These are phyloP conservation scores for Saccharomyces hybrid DNA, from an alignment of 1,139 yeast species.

Conservation along the genomic window DNA sequence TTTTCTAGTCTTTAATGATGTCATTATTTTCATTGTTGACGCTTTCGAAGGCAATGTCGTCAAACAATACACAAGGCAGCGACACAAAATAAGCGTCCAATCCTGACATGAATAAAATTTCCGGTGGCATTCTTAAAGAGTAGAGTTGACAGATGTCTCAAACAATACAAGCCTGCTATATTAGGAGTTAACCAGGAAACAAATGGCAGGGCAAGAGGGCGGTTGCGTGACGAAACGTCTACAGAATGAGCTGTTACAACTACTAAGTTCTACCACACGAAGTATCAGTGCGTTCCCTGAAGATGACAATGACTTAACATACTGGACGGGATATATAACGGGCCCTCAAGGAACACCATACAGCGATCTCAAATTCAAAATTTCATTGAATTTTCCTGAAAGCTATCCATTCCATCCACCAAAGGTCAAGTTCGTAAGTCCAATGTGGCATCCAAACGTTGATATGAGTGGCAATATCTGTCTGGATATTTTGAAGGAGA, in stretches of 20 bases:
- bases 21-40: too few species aligned
- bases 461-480: slow-evolving; percentile 52
- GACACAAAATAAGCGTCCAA: too few species aligned
- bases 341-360: slow-evolving; percentile 54
- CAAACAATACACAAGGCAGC: too few species aligned
- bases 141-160: too few species aligned
- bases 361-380: slow-evolving; percentile 47
- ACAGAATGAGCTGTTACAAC: slow-evolving; percentile 44
- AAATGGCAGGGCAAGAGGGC: slow-evolving; percentile 7
- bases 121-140: too few species aligned
- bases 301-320: slow-evolving; percentile 44
- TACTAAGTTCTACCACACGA: slow-evolving; percentile 43
- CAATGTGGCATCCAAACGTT: slow-evolving; percentile 70
- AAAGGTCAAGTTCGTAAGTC: slow-evolving; percentile 50
- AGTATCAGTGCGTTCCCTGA: slow-evolving; percentile 50
- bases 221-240: slow-evolving; percentile 32
- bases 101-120: too few species aligned
- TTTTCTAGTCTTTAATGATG: too few species aligned
- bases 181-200: not conserved
- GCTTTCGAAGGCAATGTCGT: too few species aligned
- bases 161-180: too few species aligned
- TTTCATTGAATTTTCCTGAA: slow-evolving; percentile 48
- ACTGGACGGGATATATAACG: slow-evolving; percentile 55
- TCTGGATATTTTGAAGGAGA: slow-evolving; percentile 39
- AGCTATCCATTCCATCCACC: slow-evolving; percentile 60